Evolutionary conservation across 78 protist species (phyloP).

Genomic region (Dictyostelium citrinum): DNA sequence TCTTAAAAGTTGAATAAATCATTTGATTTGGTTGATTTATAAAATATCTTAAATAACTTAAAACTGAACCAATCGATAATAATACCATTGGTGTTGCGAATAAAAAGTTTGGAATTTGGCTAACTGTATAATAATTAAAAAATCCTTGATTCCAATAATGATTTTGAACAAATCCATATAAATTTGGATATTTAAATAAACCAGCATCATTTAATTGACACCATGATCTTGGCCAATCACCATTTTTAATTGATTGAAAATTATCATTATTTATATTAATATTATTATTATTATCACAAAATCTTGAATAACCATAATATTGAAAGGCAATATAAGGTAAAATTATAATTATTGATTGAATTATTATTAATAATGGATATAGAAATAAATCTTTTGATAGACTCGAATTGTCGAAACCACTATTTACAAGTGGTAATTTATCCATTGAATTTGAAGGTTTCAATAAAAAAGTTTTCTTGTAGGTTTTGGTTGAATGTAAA

Average conservation of each 20-base stretch:
- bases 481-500: background rate
- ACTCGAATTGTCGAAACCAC: background rate
- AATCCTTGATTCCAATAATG: slow-evolving; percentile 82
- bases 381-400: background rate
- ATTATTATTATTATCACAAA: background rate
- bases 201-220: background rate
- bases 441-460: slow-evolving; percentile 10
- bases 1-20: slow-evolving; percentile 2
- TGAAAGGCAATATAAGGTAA: slow-evolving; percentile 53
- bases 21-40: slow-evolving; percentile 17
- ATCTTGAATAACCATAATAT: slow-evolving; percentile 52
- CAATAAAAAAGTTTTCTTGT: background rate
- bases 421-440: background rate
- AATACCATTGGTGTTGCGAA: slow-evolving; percentile 74
- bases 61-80: background rate
- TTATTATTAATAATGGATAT: background rate
- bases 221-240: slow-evolving; percentile 67
- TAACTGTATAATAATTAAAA: slow-evolving; percentile 56
- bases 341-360: slow-evolving; percentile 10
- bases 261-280: background rate
- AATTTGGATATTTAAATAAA: slow-evolving; percentile 15
- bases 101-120: slow-evolving; percentile 72
- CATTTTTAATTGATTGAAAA: background rate
- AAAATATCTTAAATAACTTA: background rate
- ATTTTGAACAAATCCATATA: slow-evolving; percentile 67